Conservation (phyloP, 768 basidiomycete genomes). For the Ramaria sp. region DNA sequence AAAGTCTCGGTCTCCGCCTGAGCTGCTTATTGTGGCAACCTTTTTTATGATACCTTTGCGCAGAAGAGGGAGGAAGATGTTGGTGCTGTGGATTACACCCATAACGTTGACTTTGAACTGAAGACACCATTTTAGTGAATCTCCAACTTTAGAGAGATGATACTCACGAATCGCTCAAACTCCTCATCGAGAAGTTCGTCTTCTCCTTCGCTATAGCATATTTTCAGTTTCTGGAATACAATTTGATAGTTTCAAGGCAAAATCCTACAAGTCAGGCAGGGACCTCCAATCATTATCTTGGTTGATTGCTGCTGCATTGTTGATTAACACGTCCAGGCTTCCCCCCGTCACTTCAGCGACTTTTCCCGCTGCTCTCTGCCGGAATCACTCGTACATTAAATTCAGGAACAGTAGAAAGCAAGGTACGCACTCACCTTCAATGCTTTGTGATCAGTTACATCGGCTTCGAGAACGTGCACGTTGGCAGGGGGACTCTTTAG, state of each 20-base stretch:
- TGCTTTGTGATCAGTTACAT: conserved; percentile 22
- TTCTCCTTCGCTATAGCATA: not conserved
- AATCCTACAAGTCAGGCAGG: conserved; percentile 5
- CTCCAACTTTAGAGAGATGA: not conserved
- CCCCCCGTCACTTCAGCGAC: conserved; percentile 15
- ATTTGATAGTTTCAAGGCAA: too few relatives aligned
- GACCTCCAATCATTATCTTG: conserved; percentile 7
- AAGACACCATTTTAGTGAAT: not conserved
- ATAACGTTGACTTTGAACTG: conserved; percentile 24
- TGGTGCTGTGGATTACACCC: conserved; percentile 25
- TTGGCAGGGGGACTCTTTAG: conserved; percentile 11
- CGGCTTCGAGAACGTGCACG: conserved; percentile 25
- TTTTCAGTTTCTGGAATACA: not conserved
- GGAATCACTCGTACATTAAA: not conserved
- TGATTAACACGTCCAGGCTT: conserved; percentile 26
- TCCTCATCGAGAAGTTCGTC: conserved; percentile 15
- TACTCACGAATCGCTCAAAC: conserved; percentile 11
- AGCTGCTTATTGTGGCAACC: conserved; percentile 22
- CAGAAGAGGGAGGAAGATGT: conserved; percentile 30
- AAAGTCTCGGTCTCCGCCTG: conserved; percentile 19
- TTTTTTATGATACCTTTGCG: conserved; percentile 22
- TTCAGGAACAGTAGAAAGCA: not conserved
- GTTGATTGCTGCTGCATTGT: conserved; percentile 22
- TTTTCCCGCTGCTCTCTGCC: conserved; percentile 11
- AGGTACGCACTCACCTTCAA: conserved; percentile 20